Percentiles rank a stretch among this genome's conserved stretches.
phyloP scores from a whole-genome alignment of 257 asterid genomes.

The Forsythia viridissima region DNA sequence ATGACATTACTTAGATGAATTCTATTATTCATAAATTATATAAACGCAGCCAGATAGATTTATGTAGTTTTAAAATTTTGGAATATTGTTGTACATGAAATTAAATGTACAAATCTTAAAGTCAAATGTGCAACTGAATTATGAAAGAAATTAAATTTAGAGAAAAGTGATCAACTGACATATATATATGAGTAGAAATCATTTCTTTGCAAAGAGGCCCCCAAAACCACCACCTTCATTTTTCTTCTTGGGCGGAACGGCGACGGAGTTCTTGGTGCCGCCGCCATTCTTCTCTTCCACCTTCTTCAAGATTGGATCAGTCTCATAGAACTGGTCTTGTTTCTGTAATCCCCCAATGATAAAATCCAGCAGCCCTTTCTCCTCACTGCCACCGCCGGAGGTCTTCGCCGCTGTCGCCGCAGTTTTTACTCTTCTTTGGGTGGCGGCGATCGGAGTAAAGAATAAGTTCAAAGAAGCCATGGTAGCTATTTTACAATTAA shows the following conservation, averaged over 20 bases:
- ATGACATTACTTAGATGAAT: no score
- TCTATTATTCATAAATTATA: no score
- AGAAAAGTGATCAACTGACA: not conserved
- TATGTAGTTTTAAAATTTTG: not conserved
- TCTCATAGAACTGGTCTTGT: slow-evolving; percentile 80
- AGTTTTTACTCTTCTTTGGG: slow-evolving; percentile 55
- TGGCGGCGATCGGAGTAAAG: slow-evolving; percentile 45
- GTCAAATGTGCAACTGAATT: slow-evolving; percentile 25
- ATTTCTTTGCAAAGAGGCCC: slow-evolving; percentile 66
- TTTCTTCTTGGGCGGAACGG: slow-evolving; percentile 48
- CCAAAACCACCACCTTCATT: slow-evolving; percentile 48
- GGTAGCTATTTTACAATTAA: not conserved
- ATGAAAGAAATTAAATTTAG: slow-evolving; percentile 8
- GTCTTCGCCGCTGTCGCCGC: slow-evolving; percentile 71
- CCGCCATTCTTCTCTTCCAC: slow-evolving; percentile 52
- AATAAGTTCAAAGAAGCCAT: slow-evolving; percentile 78
- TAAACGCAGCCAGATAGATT: not conserved
- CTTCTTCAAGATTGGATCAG: slow-evolving; percentile 78
- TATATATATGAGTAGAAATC: slow-evolving; percentile 1
- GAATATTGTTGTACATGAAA: no score
- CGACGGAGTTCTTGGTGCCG: slow-evolving; percentile 37
- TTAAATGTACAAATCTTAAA: not conserved
- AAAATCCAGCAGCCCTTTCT: slow-evolving; percentile 75
- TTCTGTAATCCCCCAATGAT: slow-evolving; percentile 57
- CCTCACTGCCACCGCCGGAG: slow-evolving; percentile 59